Evolutionary conservation across 257 asterid species (phyloP).

Genomic region (Solanum bulbocastanum): DNA sequence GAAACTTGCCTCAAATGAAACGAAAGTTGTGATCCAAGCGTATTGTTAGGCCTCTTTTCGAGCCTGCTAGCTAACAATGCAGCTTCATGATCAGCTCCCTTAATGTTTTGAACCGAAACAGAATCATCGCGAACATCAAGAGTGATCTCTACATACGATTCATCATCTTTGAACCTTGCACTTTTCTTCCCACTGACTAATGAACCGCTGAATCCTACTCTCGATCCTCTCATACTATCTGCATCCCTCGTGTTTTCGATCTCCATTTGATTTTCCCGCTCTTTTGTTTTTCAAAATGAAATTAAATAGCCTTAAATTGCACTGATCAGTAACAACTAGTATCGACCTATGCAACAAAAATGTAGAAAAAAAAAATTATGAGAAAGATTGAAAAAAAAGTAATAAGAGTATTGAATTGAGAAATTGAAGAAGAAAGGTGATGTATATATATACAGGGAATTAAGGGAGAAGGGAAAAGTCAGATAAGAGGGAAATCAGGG

Average conservation of each 20-base stretch:
- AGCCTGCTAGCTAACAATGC: constrained; percentile 1
- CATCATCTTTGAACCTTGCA: not conserved
- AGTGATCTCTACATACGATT: constrained; percentile 2
- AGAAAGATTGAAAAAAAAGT: not conserved
- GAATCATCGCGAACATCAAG: constrained; percentile 4
- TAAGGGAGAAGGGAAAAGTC: not conserved
- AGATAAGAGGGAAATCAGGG: not conserved
- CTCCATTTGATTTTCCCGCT: not conserved
- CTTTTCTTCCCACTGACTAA: not conserved
- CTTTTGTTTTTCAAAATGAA: not conserved
- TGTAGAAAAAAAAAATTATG: not conserved
- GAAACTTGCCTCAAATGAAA: constrained; percentile 3
- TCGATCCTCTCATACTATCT: not conserved
- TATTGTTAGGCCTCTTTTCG: not conserved
- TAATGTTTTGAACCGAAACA: not conserved
- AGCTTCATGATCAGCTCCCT: not conserved
- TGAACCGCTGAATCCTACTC: not conserved
- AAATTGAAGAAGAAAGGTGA: not conserved
- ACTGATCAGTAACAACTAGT: not conserved
- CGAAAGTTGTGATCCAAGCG: not conserved
- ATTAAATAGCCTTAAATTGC: too few species aligned
- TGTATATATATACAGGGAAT: not conserved
- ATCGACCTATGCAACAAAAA: not conserved
- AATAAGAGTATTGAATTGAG: not conserved
- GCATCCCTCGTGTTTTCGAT: not conserved